Conservation (phyloP, 352 stramenopile genomes). For the Thraustochytrium sp. region DNA sequence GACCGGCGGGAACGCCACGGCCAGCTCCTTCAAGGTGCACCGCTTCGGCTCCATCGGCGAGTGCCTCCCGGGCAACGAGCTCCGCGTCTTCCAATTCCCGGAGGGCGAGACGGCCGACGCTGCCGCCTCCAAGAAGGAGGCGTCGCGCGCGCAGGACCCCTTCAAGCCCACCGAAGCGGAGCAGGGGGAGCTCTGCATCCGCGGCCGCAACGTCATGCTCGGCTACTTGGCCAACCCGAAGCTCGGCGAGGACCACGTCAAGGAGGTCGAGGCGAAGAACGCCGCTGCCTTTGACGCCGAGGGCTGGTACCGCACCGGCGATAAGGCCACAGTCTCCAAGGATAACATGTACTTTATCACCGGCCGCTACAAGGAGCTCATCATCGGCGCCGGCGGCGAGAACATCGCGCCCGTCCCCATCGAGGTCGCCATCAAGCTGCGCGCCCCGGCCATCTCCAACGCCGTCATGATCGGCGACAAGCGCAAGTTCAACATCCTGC, state of each 20-base stretch:
- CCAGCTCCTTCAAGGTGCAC: slow-evolving; percentile 4
- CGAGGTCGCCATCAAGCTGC: slow-evolving; percentile 80
- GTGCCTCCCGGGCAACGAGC: slow-evolving; percentile 52
- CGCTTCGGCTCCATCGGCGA: slow-evolving; percentile 49
- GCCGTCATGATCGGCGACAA: slow-evolving; percentile 84
- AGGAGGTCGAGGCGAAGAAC: slow-evolving; percentile 59
- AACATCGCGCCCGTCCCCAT: slow-evolving; percentile 86
- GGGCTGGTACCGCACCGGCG: slow-evolving; percentile 85
- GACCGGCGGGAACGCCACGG: slow-evolving; percentile 55
- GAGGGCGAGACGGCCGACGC: background rate
- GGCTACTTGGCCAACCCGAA: slow-evolving; percentile 63
- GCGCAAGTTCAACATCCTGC: slow-evolving; percentile 77
- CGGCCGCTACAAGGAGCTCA: slow-evolving; percentile 57
- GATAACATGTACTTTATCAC: slow-evolving; percentile 55
- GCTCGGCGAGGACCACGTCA: slow-evolving; percentile 34
- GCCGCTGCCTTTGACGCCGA: slow-evolving; percentile 77
- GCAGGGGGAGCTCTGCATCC: slow-evolving; percentile 56
- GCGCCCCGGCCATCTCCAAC: slow-evolving; percentile 75
- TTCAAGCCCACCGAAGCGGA: slow-evolving; percentile 18
- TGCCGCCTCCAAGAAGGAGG: background rate
- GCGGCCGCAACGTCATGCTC: slow-evolving; percentile 63
- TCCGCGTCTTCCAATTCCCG: slow-evolving; percentile 29
- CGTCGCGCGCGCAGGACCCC: slow-evolving; percentile 27
- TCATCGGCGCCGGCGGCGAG: slow-evolving; percentile 84
- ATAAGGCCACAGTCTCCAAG: slow-evolving; percentile 79